phyloP scores from a whole-genome alignment of 768 basidiomycete species.

The Boletus edulis region DNA sequence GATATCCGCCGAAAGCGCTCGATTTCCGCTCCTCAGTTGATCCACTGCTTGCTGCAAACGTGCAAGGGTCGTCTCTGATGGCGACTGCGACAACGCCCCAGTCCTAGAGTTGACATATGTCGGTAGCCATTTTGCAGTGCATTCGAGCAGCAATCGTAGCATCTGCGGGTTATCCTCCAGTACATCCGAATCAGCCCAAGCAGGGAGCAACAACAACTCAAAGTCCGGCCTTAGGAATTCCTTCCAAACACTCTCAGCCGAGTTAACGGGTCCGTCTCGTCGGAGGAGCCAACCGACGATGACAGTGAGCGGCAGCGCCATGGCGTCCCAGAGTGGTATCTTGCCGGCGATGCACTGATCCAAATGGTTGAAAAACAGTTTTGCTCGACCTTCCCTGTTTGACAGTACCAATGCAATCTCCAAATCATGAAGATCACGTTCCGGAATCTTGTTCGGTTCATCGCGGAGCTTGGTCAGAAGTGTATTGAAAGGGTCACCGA shows the following conservation, averaged over 20 bases:
- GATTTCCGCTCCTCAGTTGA: too few species aligned
- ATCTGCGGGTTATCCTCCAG: conserved; percentile 7
- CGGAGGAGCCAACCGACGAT: conserved; percentile 7
- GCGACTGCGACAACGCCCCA: too few species aligned
- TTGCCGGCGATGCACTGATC: neutral
- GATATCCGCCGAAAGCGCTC: too few species aligned
- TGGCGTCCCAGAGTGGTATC: neutral
- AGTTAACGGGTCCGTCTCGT: neutral
- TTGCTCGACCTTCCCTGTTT: neutral
- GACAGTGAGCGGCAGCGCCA: conserved; percentile 1
- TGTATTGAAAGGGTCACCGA: conserved; percentile 1
- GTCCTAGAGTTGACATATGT: too few species aligned
- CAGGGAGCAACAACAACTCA: neutral
- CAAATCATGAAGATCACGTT: conserved; percentile 2
- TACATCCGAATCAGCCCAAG: conserved; percentile 2
- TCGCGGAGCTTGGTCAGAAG: neutral
- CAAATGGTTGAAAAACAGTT: neutral
- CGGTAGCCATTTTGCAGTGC: too few species aligned
- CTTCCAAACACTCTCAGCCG: neutral
- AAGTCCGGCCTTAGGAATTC: neutral
- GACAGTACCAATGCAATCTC: conserved; percentile 5
- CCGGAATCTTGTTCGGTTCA: conserved; percentile 1
- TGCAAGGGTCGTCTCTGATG: too few species aligned
- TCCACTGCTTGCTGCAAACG: too few species aligned
- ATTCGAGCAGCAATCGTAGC: neutral